phyloP scores from a whole-genome alignment of 2,329 filamentous ascomycete genomes.

The Aspergillus japonicus region DNA sequence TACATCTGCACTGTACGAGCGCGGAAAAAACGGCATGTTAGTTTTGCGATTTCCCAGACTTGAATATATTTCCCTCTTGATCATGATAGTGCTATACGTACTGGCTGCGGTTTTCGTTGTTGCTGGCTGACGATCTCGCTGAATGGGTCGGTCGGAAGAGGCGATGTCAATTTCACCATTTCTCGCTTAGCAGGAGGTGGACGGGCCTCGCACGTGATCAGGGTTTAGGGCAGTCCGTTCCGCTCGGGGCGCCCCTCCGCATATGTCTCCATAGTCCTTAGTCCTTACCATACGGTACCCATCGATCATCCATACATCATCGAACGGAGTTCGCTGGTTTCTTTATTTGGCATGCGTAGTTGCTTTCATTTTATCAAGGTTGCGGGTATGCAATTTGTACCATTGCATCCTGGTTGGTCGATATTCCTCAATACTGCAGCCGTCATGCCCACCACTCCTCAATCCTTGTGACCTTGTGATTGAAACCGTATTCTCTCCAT shows the following conservation, averaged over 20 bases:
- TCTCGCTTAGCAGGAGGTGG: conserved; percentile 46
- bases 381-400: background rate
- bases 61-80: conserved; percentile 13
- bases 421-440: background rate
- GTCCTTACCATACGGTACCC: background rate
- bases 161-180: conserved; percentile 41
- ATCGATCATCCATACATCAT: background rate
- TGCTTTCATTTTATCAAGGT: background rate
- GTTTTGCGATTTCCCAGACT: conserved; percentile 29
- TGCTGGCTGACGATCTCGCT: conserved; percentile 43
- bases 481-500: background rate
- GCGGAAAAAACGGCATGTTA: conserved; percentile 48
- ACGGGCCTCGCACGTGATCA: conserved; percentile 27
- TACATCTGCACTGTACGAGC: conserved; percentile 80
- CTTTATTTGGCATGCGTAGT: background rate
- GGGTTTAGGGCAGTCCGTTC: conserved; percentile 33
- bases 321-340: background rate
- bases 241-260: conserved; percentile 1
- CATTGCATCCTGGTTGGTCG: background rate
- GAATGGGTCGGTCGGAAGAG: conserved; percentile 36
- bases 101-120: conserved; percentile 49
- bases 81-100: conserved; percentile 34
- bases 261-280: conserved; percentile 13
- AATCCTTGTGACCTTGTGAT: background rate
- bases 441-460: background rate